Evolutionary conservation across 345 rosid genomes (phyloP).

Genomic region (Murraya paniculata): DNA sequence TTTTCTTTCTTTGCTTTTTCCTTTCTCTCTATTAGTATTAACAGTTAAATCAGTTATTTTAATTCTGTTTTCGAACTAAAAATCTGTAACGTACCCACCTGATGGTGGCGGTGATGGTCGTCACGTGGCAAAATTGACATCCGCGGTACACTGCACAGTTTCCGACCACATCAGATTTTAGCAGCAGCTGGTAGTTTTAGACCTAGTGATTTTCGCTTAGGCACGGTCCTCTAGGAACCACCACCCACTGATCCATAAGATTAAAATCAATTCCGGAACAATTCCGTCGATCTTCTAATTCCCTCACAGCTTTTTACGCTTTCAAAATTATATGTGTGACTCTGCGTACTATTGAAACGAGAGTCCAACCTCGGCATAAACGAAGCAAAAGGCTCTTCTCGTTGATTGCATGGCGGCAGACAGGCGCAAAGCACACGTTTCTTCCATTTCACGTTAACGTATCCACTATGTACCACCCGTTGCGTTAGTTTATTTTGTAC

Average conservation of each 20-base stretch:
- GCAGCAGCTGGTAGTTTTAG: not conserved
- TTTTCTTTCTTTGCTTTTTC: no score
- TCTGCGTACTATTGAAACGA: not conserved
- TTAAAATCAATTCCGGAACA: not conserved
- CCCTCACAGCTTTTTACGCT: conserved; percentile 12
- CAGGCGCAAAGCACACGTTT: conserved; percentile 67
- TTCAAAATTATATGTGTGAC: no score
- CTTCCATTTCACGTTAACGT: conserved; percentile 44
- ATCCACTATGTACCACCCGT: not conserved
- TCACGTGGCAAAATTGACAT: conserved; percentile 1
- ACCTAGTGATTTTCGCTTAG: not conserved
- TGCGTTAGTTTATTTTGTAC: not conserved
- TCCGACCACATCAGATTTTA: not conserved
- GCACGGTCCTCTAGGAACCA: conserved; percentile 3
- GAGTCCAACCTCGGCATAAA: conserved; percentile 1
- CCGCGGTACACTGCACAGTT: not conserved
- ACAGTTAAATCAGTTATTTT: no score
- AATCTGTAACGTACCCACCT: no score
- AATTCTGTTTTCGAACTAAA: no score
- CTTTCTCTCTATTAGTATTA: no score
- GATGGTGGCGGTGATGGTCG: not conserved
- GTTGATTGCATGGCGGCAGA: conserved; percentile 54
- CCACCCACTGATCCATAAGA: conserved; percentile 13
- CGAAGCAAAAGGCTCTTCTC: conserved; percentile 24
- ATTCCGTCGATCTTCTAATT: conserved; percentile 4